Conservation (phyloP, 108 stramenopile genomes). For the Mayamaea pseudoterrestris region DNA sequence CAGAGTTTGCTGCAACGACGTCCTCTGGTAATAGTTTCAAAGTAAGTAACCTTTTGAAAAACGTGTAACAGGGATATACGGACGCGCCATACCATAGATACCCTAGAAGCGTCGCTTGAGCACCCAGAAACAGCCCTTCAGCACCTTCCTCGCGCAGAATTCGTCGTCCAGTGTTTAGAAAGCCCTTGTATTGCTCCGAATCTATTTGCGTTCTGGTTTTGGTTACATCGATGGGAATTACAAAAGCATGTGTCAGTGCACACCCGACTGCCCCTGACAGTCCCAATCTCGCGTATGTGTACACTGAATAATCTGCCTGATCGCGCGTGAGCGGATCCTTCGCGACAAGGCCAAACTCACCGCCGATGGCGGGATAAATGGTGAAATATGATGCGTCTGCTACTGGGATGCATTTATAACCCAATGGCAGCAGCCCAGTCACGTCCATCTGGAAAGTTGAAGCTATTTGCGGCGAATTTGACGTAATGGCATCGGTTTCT, state of each 20-base stretch:
- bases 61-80: slow-evolving; percentile 88
- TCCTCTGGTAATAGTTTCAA: slow-evolving; percentile 31
- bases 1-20: slow-evolving; percentile 40
- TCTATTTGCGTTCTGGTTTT: slow-evolving; percentile 79
- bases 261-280: slow-evolving; percentile 82
- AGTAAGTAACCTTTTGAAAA: slow-evolving; percentile 70
- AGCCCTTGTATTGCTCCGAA: slow-evolving; percentile 18
- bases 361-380: slow-evolving; percentile 11
- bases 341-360: slow-evolving; percentile 49
- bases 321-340: slow-evolving; percentile 33
- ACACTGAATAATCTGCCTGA: slow-evolving; percentile 21
- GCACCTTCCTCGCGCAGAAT: slow-evolving; percentile 66
- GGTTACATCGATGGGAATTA: slow-evolving; percentile 87
- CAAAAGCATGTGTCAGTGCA: slow-evolving; percentile 76
- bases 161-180: slow-evolving; percentile 18
- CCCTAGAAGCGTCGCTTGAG: slow-evolving; percentile 81
- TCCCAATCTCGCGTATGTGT: slow-evolving; percentile 65
- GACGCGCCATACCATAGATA: slow-evolving; percentile 89
- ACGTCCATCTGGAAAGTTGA: not conserved
- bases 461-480: not conserved
- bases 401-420: not conserved
- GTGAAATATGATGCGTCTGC: not conserved
- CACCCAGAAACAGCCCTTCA: slow-evolving; percentile 56
- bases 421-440: slow-evolving; percentile 23
- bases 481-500: not conserved